Percentiles rank a stretch among this genome's conserved stretches.
These are phyloP conservation scores for Mycena floridula DNA, from an alignment of 768 basidiomycete species.

Conservation along the genomic window DNA sequence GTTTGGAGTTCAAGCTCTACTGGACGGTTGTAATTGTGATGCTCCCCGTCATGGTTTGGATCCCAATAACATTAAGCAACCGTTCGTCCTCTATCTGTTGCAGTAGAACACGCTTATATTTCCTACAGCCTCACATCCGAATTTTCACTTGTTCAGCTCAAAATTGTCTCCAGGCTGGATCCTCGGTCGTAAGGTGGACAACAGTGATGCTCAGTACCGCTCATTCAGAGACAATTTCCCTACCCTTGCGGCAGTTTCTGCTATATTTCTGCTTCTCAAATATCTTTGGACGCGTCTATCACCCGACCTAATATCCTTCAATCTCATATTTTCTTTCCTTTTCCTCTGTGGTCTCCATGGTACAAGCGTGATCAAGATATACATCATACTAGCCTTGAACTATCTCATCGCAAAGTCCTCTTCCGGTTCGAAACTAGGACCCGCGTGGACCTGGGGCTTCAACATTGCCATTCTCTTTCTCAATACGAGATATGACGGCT, in stretches of 20 bases:
- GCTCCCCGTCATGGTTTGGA: constrained; percentile 71
- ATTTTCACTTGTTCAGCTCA: constrained; percentile 55
- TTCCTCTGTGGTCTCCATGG: constrained; percentile 80
- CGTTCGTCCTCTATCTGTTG: constrained; percentile 44
- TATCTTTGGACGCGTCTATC: constrained; percentile 32
- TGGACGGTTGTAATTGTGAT: constrained; percentile 50
- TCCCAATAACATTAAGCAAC: constrained; percentile 66
- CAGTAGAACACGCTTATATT: constrained; percentile 2
- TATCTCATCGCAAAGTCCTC: constrained; percentile 51
- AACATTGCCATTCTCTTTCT: constrained; percentile 68
- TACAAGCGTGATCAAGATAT: constrained; percentile 68
- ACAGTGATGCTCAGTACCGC: constrained; percentile 87
- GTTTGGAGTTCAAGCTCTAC: constrained; percentile 78
- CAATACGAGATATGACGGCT: constrained; percentile 75
- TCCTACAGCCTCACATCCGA: constrained; percentile 60
- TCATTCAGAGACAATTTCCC: constrained; percentile 80
- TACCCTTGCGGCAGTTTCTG: constrained; percentile 41
- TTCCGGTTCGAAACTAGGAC: constrained; percentile 36
- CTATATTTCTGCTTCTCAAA: constrained; percentile 53
- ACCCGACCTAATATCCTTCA: constrained; percentile 45
- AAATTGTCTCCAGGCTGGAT: constrained; percentile 76
- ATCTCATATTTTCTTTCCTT: constrained; percentile 51
- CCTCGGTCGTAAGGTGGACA: constrained; percentile 76
- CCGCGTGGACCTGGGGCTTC: constrained; percentile 68
- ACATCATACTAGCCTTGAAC: constrained; percentile 65